A percentile compares a stretch with the other conserved stretches of the same genome.
Conservation (phyloP, 176 grass and related monocot genomes). For the Alopecurus myosuroides region DNA sequence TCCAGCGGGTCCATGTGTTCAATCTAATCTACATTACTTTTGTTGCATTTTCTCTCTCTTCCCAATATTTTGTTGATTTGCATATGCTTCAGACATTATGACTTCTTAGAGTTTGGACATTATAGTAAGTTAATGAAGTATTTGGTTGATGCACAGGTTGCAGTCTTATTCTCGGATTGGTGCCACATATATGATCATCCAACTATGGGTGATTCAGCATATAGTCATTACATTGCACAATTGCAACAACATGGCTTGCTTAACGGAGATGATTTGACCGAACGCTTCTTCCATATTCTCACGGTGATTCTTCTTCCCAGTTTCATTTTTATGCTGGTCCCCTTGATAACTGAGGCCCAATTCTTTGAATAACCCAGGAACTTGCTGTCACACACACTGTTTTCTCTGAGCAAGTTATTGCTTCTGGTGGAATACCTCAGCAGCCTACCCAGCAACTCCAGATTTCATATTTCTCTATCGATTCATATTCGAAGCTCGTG, state of each 20-base stretch:
- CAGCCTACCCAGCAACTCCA: slow-evolving; percentile 45
- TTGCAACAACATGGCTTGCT: slow-evolving; percentile 80
- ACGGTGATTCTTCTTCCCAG: slow-evolving; percentile 38
- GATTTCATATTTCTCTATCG: slow-evolving; percentile 81
- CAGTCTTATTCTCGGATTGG: slow-evolving; percentile 78
- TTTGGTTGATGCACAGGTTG: slow-evolving; percentile 52
- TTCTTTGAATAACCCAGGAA: slow-evolving; percentile 50
- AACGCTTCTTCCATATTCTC: slow-evolving; percentile 73
- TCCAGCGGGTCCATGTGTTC: not conserved
- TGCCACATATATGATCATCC: slow-evolving; percentile 87
- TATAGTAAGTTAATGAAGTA: slow-evolving; percentile 17
- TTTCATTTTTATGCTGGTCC: slow-evolving; percentile 17
- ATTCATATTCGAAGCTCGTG: slow-evolving; percentile 87
- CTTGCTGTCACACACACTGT: slow-evolving; percentile 60
- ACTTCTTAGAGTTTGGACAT: not conserved
- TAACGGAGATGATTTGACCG: slow-evolving; percentile 84
- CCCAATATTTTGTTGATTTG: not conserved
- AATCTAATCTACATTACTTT: not conserved
- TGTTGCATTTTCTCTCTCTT: not conserved
- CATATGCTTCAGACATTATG: not conserved
- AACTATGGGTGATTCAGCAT: slow-evolving; percentile 62
- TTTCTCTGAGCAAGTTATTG: slow-evolving; percentile 53
- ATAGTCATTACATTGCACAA: slow-evolving; percentile 68
- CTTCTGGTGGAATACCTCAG: slow-evolving; percentile 42
- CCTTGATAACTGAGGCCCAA: slow-evolving; percentile 6